Evolutionary conservation across 768 basidiomycete genomes (phyloP), one percentile per base, ranked within the genome.

Genomic region (Leccinum aurantiacum): DNA sequence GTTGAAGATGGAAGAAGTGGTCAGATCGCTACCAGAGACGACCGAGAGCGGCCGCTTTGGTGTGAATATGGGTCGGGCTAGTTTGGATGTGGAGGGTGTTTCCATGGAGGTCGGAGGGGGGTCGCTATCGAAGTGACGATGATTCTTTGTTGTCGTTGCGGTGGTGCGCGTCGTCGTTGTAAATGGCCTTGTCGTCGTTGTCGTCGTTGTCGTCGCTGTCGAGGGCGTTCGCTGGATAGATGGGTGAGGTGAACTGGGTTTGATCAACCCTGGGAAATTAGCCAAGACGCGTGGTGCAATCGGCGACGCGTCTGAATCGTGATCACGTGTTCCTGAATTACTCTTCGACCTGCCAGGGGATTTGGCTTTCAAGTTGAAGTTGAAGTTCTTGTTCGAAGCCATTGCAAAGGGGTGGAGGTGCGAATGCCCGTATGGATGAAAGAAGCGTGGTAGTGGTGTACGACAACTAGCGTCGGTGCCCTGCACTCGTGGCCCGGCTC

Each of bases 1-100:
- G 2, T 33, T 66, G 27, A 76, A 72, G n/a, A 74, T 55, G 54
- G 75, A 76, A 11, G 77, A 72, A 0, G 77, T 77, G 3, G 75
- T 56, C 0, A 79, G 63, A 38, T 78, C 75, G 15, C 60, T 70
- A 22, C 74, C 71, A n/a, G 76, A 65, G 8, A 35, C 25, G 15
- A 71, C 69, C 31, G 79, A 82, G 47, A 79, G 69, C 2, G 82
- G 79, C 19, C 84, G 78, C 63, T 80, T 84, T 17, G 85, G 85
- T 1, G 85, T 86, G 61, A 85, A 86, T 3, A 74, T 66, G 4
- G 76, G 70, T 13, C 80, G 77, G 33, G 71, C 68, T 41, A 78
- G 69, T 61, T 74, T 83, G 19, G 74, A 73, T 13, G 72, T 72
- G 17, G 76, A 69, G 11, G 72, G 67, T 2, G 67, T 63, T n/a